A percentile compares a stretch with the other conserved stretches of the same genome.
phyloP scores from a whole-genome alignment of 2,329 filamentous ascomycete genomes.

The Tetracladium maxilliforme region DNA sequence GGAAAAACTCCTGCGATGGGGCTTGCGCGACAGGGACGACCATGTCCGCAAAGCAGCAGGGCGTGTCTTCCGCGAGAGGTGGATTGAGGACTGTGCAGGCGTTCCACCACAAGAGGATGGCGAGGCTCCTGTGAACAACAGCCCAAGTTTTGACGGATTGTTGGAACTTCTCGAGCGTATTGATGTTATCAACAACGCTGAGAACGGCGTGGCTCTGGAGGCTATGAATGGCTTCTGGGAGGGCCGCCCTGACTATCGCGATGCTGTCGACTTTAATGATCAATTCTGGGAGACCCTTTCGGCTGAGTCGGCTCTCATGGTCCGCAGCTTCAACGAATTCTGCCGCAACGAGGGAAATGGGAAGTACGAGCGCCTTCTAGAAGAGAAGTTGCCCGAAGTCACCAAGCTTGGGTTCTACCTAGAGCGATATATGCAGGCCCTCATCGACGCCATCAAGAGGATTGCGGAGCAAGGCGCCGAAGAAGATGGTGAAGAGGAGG shows the following conservation, averaged over 20 bases:
- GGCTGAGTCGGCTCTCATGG: slow-evolving; percentile 80
- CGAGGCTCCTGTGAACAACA: slow-evolving; percentile 25
- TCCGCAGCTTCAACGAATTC: slow-evolving; percentile 87
- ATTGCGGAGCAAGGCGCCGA: slow-evolving; percentile 35
- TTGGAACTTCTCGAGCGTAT: slow-evolving; percentile 87
- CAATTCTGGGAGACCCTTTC: slow-evolving; percentile 68
- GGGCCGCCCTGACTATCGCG: slow-evolving; percentile 68
- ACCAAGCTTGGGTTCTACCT: slow-evolving; percentile 81
- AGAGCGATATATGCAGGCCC: slow-evolving; percentile 59
- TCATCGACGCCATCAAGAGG: slow-evolving; percentile 49
- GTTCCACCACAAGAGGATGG: slow-evolving; percentile 42
- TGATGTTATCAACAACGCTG: slow-evolving; percentile 78
- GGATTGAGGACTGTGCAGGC: slow-evolving; percentile 89
- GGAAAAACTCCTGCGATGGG: slow-evolving; percentile 92
- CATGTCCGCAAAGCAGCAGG: slow-evolving; percentile 85
- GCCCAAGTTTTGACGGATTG: slow-evolving; percentile 67
- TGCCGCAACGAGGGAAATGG: slow-evolving; percentile 62
- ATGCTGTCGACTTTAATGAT: slow-evolving; percentile 57
- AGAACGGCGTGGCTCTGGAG: slow-evolving; percentile 80
- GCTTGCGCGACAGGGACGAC: slow-evolving; percentile 83
- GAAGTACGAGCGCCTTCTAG: slow-evolving; percentile 61
- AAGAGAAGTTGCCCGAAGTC: slow-evolving; percentile 92
- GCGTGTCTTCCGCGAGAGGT: slow-evolving; percentile 82
- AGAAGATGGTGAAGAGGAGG: slow-evolving; percentile 57
- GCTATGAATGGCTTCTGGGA: slow-evolving; percentile 97